phyloP scores from a whole-genome alignment of 371 early-diverging fungal species.

The Fennellomyces sp. region DNA sequence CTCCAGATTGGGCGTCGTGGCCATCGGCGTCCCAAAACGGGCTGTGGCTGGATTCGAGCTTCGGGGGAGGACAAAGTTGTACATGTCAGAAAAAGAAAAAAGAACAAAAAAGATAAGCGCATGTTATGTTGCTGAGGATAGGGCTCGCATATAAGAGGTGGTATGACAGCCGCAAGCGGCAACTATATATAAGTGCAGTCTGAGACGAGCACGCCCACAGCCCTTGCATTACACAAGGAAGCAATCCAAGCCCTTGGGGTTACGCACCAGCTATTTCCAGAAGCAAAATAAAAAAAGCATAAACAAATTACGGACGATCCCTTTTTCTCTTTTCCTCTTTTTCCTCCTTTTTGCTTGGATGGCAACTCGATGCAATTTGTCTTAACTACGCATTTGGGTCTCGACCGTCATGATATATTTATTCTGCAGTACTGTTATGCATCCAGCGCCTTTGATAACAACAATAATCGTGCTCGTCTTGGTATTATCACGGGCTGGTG shows the following conservation, averaged over 20 bases:
- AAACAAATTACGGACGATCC: background rate
- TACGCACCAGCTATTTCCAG: background rate
- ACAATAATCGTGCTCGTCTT: background rate
- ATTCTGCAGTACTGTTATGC: background rate
- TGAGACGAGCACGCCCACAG: background rate
- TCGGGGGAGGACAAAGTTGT: no score
- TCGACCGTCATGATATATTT: slow-evolving; percentile 2
- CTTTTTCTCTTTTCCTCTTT: background rate
- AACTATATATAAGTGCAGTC: no score
- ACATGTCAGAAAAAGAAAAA: no score
- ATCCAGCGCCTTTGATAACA: background rate
- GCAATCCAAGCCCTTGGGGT: background rate
- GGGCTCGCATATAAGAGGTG: no score
- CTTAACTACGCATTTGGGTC: background rate
- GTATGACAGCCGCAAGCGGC: no score
- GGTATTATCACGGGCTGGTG: background rate
- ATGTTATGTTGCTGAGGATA: no score
- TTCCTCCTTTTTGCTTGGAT: background rate
- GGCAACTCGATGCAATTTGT: slow-evolving; percentile 6
- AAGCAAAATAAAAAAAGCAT: background rate
- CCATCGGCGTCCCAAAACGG: no score
- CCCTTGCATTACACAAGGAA: background rate
- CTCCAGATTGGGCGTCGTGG: no score
- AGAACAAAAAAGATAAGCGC: no score
- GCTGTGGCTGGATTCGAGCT: no score